Base-by-base conservation (phyloP, 2,329 filamentous ascomycete genomes). In the Fusarium zealandicum region DNA sequence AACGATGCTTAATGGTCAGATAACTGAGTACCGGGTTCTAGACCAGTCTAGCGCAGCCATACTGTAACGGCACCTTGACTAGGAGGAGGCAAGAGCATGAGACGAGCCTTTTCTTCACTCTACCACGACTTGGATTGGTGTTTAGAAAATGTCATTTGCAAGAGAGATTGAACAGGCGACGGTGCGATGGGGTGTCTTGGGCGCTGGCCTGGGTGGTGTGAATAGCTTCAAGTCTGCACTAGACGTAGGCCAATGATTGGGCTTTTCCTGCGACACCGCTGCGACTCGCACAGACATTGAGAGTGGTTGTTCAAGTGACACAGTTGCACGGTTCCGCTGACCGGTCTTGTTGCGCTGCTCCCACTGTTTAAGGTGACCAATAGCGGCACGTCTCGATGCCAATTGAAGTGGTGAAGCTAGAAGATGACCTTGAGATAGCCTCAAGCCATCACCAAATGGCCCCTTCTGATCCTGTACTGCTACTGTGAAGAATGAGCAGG, bases 381-480 rank as follows among this genome's bases (percentile, higher is more conserved):
- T 45, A 45, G 38, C 31, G 38, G 5, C 16, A 17, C 28, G 25
- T 11, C 42, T 3, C 22, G 3, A 25, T 5, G 8, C 22, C 9
- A 8, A 9, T 25, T 25, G 22, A 8, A 8, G 3, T 5, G 13
- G 28, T 31, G 11, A n/a, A 5, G 28, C 8, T 31, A 13, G 20
- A 30, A 31, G 28, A 31, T 31, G 13, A n/a, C 6, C 28, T 31
- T 13, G 28, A 31, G 28, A 31, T 4, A 31, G 22, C 22, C 22
- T 25, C 20, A 20, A 6, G 20, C 6, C 12, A 27, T 30, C 58
- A 54, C 25, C 41, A 42, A 54, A 61, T 49, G 14, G 9, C 31
- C 58, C 58, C 58, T 42, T 58, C 37, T 61, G 58, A 61, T 61
- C 40, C 35, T 17, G 1, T 18, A 20, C n/a, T 43, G 30, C 17